Evolutionary conservation across 108 stramenopile species (phyloP).

Genomic region (Nitzschia putrida): DNA sequence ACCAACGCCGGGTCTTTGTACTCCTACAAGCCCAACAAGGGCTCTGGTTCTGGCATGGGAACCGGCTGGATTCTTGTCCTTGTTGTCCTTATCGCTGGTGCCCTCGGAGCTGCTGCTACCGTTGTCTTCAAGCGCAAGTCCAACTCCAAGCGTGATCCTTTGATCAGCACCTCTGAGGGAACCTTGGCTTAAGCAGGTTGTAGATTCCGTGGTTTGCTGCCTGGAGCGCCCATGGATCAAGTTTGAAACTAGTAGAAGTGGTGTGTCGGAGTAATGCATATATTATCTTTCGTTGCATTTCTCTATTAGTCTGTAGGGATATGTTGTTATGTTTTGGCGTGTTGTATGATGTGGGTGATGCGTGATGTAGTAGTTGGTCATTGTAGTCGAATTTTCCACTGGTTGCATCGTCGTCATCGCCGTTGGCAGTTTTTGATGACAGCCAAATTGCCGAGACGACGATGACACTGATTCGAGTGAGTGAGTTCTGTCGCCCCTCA

Average conservation of each 20-base stretch:
- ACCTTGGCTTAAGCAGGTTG: constrained; percentile 29
- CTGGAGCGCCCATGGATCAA: neutral
- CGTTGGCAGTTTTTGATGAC: too few relatives aligned
- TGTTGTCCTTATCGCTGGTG: constrained; percentile 23
- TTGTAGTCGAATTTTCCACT: neutral
- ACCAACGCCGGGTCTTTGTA: constrained; percentile 16
- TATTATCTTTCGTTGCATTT: too few relatives aligned
- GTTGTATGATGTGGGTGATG: neutral
- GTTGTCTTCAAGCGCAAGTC: constrained; percentile 17
- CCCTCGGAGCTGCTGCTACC: constrained; percentile 29
- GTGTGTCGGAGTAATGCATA: neutral
- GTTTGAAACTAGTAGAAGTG: neutral
- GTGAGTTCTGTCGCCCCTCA: constrained; percentile 2
- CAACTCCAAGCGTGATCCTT: constrained; percentile 21
- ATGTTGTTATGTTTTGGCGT: too few relatives aligned
- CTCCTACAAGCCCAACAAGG: constrained; percentile 22
- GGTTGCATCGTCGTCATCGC: neutral
- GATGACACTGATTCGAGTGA: constrained; percentile 17
- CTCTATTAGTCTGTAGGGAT: too few relatives aligned
- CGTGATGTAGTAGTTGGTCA: neutral
- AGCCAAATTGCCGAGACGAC: too few relatives aligned
- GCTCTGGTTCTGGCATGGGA: constrained; percentile 9
- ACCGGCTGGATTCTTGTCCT: constrained; percentile 24
- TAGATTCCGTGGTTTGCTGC: neutral
- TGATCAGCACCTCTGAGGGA: constrained; percentile 20